Base-by-base conservation (phyloP, 2,329 filamentous ascomycete genomes). In the Penicillium aurantiogriseum region DNA sequence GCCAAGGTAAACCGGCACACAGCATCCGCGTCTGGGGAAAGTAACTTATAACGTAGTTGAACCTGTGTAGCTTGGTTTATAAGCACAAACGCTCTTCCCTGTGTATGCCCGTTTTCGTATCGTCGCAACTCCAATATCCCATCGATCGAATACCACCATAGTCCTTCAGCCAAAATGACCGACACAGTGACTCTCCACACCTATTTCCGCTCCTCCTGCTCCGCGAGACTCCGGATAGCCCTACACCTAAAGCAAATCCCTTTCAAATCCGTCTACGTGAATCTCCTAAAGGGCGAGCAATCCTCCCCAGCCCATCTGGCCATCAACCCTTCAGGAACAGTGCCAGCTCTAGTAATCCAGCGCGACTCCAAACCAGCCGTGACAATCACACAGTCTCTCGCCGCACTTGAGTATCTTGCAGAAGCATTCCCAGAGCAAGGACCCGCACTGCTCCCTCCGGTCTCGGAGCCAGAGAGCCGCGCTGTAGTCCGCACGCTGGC, bases 151-250 rank as follows among this genome's bases (percentile, higher is more conserved):
- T 17, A 35, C 23, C 31, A n/a, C 36, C 48, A 13, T 13, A 6
- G 6, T 13, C 19, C 33, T 44, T 17, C 52, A 44, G 23, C 9
- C 15, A 64, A 53, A 57, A 72, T 67, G 63, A 19, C 63, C 50
- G 56, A 61, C 36, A 60, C 58, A 59, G 56, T 72, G 46, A 72
- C 69, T 2, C 79, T 88, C 10, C 80, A 87, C 74, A 82, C 79
- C 59, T 87, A 86, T 74, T 86, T 83, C 72, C 79, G 83, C 60
- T 88, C 85, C 47, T 86, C 84, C 17, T 88, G 84, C 73, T 83
- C 84, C 1, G 84, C 81, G 0, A 81, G 85, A 13, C 74, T 88
- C 5, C 83, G 84, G 45, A 87, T 87, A 58, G 83, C 83, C 11
- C 74, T 86, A 1, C 74, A 82, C 54, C 74, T 84, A 50, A 88